Evolutionary conservation across 2,329 filamentous ascomycete genomes (phyloP).

Genomic region (Apiospora koreana): DNA sequence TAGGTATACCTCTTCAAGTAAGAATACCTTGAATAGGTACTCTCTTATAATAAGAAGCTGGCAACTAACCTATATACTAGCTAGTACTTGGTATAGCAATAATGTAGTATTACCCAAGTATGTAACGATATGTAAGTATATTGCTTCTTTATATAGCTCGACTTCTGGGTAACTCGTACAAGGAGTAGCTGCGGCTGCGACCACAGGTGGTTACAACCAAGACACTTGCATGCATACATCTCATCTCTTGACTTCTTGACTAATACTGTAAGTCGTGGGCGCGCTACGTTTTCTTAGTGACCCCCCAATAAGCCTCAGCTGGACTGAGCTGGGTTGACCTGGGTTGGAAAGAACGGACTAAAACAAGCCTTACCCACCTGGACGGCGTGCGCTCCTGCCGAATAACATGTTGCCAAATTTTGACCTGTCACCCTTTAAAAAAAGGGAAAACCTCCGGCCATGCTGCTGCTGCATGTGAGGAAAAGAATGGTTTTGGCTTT

Average conservation of each 20-base stretch:
- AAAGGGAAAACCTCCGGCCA: background rate
- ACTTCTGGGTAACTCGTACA: too few species aligned
- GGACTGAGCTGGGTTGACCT: background rate
- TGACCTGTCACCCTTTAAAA: slow-evolving; percentile 6
- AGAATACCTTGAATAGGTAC: too few species aligned
- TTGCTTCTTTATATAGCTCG: background rate
- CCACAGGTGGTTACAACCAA: too few species aligned
- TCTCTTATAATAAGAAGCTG: too few species aligned
- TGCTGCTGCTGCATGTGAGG: background rate
- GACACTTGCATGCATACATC: background rate
- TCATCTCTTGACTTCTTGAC: background rate
- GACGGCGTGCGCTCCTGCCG: background rate
- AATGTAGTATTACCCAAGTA: background rate
- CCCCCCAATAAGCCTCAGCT: background rate
- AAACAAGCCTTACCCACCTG: slow-evolving; percentile 4
- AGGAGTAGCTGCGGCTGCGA: too few species aligned
- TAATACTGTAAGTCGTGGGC: background rate
- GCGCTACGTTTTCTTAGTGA: background rate
- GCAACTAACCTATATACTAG: too few species aligned
- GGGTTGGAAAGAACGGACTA: background rate
- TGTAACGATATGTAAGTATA: background rate
- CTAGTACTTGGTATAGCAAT: too few species aligned
- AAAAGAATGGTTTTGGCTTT: background rate
- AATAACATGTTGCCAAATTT: background rate
- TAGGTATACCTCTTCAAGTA: too few species aligned